Conservation (phyloP, 352 stramenopile genomes). For the Phytophthora fragariaefolia region DNA sequence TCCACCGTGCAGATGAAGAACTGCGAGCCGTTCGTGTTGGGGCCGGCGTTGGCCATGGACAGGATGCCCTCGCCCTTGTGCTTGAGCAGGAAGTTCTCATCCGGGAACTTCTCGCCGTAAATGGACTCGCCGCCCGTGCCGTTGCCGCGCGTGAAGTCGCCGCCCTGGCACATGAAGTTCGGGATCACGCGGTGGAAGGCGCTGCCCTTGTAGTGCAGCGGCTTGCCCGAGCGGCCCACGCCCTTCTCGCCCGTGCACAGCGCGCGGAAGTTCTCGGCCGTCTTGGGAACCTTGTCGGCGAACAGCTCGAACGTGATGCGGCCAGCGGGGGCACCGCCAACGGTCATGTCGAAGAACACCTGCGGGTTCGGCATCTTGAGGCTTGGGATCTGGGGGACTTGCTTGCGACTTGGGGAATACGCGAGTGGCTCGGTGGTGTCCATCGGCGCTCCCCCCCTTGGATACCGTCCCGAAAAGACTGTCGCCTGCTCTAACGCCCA, state of each 20-base stretch:
- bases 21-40: slow-evolving; percentile 96
- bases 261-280: slow-evolving; percentile 98
- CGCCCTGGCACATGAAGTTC: slow-evolving; percentile 97
- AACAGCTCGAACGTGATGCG: slow-evolving; percentile 92
- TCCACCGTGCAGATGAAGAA: slow-evolving; percentile 88
- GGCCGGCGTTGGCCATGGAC: slow-evolving; percentile 96
- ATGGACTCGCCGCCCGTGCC: slow-evolving; percentile 89
- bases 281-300: slow-evolving; percentile 92
- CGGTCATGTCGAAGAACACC: slow-evolving; percentile 99
- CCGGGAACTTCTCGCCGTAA: neutral
- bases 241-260: slow-evolving; percentile 99
- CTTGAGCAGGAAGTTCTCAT: neutral
- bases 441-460: slow-evolving; percentile 3
- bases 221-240: slow-evolving; percentile 74
- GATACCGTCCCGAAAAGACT: slow-evolving; percentile 9
- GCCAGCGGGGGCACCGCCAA: slow-evolving; percentile 91
- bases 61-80: slow-evolving; percentile 33
- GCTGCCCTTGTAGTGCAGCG: slow-evolving; percentile 87
- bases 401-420: slow-evolving; percentile 46
- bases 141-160: slow-evolving; percentile 96
- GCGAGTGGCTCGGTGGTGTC: slow-evolving; percentile 29
- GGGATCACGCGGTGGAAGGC: slow-evolving; percentile 94
- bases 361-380: slow-evolving; percentile 87
- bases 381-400: slow-evolving; percentile 19
- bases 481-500: neutral